These are phyloP conservation scores for Kluyveromyces siamensis DNA, from an alignment of 805 yeast genomes.

Conservation along the genomic window DNA sequence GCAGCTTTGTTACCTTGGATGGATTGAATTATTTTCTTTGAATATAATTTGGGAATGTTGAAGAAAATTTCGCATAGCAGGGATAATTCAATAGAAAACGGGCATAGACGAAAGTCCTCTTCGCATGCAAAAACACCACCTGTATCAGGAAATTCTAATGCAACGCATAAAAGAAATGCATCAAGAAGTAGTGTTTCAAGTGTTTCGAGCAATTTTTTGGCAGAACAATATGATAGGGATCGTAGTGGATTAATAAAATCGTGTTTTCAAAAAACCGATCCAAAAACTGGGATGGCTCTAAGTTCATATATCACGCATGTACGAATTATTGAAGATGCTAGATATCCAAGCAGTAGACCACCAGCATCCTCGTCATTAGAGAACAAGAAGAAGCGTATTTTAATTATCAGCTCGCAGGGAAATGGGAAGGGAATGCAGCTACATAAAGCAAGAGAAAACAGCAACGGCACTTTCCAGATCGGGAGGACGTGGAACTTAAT, in stretches of 20 bases:
- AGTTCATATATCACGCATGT: constrained; percentile 72
- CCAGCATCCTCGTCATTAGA: constrained; percentile 40
- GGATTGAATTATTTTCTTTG: not conserved
- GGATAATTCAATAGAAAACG: constrained; percentile 25
- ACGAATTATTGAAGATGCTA: constrained; percentile 63
- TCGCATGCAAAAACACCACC: constrained; percentile 17
- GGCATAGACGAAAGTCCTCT: constrained; percentile 16
- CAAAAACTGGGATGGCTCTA: constrained; percentile 32
- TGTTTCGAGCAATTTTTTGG: constrained; percentile 30
- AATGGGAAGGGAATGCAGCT: constrained; percentile 60
- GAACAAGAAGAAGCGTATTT: constrained; percentile 52
- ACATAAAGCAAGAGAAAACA: constrained; percentile 79
- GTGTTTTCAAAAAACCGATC: constrained; percentile 41
- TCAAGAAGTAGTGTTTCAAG: constrained; percentile 29
- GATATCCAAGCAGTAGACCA: constrained; percentile 60
- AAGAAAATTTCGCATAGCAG: constrained; percentile 27
- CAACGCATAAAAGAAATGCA: constrained; percentile 24
- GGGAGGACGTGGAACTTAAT: constrained; percentile 89
- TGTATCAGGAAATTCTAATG: constrained; percentile 14
- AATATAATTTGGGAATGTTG: constrained; percentile 9
- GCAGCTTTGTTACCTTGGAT: not conserved
- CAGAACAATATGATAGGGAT: constrained; percentile 51
- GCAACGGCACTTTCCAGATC: constrained; percentile 69
- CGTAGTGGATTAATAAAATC: constrained; percentile 38
- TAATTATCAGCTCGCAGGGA: constrained; percentile 40